Base-by-base conservation (phyloP, 805 yeast genomes). In the Wickerhamiella lipophila region DNA sequence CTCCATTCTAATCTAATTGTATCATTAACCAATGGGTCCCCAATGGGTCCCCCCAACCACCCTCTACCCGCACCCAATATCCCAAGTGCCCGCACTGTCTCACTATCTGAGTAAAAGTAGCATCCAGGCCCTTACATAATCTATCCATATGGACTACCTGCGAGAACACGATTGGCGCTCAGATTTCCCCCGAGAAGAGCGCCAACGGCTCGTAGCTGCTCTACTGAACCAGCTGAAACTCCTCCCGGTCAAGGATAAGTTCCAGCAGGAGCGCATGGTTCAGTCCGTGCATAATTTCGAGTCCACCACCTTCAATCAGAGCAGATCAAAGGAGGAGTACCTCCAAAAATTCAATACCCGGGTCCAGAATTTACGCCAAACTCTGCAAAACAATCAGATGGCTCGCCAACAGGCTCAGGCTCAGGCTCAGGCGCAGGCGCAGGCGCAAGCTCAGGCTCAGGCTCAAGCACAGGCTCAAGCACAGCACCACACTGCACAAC, bases 261-360 rank as follows among this genome's bases (percentile, higher is more conserved):
- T 56, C 47, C 61, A 64, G 18, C 58, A 58, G 42, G 66, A 61
- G 26, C 58, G 61, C 35, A 53, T 64, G 23, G 48, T 60, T 6
- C 52, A 42, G 18, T 47, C 61, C 36, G 69, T 68, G 1, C 63
- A 56, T 45, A 56, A 59, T 42, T 60, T 58, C 48, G 69, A 66
- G 42, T 53, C 52, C 26, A 44, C 49, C 23, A 60, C 62, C 21
- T 64, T 54, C 53, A 53, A 49, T 32, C 52, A 56, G 23, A 57
- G 67, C 32, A 46, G 42, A 16, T 53, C 64, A 39, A 61, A 57
- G 55, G 58, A 56, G 47, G 56, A 62, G 56, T 55, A 54, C 18
- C 12, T 50, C 15, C 52, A 49, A 13, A 53, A 49, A 41, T 42
- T 53, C 25, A 48, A 51, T 40, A 30, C 19, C 34, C 52, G 56